Evolutionary conservation across 1,139 yeast species (phyloP).

Genomic region (Suhomyces chickasaworum): DNA sequence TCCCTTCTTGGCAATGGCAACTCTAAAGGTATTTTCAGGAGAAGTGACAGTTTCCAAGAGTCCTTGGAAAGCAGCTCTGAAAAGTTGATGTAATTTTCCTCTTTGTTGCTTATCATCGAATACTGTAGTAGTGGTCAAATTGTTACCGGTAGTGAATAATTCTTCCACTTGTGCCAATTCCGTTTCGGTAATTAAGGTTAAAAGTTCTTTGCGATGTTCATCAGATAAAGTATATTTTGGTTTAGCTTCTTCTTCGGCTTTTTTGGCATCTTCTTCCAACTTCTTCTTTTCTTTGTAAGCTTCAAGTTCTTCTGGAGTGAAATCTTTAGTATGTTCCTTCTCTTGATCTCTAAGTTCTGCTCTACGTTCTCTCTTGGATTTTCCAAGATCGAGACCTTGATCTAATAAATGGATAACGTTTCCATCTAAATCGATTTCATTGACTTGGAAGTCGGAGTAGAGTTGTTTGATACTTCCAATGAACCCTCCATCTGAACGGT

Average conservation of each 20-base stretch:
- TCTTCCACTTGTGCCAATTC: constrained; percentile 57
- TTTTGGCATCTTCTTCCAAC: constrained; percentile 25
- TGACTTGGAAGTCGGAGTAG: constrained; percentile 92
- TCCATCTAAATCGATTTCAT: constrained; percentile 73
- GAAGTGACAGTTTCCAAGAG: constrained; percentile 81
- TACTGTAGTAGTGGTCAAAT: constrained; percentile 57
- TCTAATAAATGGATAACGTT: constrained; percentile 75
- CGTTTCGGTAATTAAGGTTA: constrained; percentile 57
- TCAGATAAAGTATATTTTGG: constrained; percentile 50
- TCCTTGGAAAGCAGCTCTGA: constrained; percentile 73
- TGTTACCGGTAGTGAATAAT: constrained; percentile 58
- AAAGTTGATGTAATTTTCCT: constrained; percentile 72
- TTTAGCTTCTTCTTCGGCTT: constrained; percentile 26
- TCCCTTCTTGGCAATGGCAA: constrained; percentile 50
- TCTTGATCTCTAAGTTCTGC: constrained; percentile 48
- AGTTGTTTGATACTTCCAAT: constrained; percentile 80
- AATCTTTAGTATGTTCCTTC: constrained; percentile 37
- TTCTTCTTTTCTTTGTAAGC: constrained; percentile 33
- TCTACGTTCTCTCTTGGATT: constrained; percentile 53
- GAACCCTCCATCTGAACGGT: constrained; percentile 59
- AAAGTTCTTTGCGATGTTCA: constrained; percentile 49
- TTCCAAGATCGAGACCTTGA: constrained; percentile 61
- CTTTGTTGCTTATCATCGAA: constrained; percentile 72
- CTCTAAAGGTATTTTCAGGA: constrained; percentile 61
- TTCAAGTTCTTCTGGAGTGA: constrained; percentile 39